Evolutionary conservation across 352 stramenopile species (phyloP), one percentile per base, ranked within the genome.

Genomic region (Phytophthora tubulina): DNA sequence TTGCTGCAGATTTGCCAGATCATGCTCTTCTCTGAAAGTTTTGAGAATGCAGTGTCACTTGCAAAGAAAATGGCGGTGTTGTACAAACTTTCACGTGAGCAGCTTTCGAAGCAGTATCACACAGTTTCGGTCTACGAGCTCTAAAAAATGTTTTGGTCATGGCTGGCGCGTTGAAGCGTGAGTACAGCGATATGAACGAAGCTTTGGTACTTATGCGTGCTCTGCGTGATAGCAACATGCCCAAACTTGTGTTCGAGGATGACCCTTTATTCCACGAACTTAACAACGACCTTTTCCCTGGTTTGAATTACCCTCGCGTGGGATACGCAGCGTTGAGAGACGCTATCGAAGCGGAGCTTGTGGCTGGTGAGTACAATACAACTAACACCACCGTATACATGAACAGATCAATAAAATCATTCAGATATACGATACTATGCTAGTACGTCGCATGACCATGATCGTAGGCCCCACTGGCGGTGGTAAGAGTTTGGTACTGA

Each of bases 371-470:
- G 45, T 99, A 95, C 60, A 91, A 85, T 45, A 97, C 78, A 14
- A 84, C 66, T 4, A 88, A 98, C 41, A 45, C 81, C 0, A 53
- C 72, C 2, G 90, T 94, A 3, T 94, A 94, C 75, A 90, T 27
- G 88, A 97, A 11, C 92, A 98, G 69, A 93, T 98, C n/a, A 95
- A 99, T 73, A 99, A 99, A 75, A 95, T 97, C 55, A 98, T 99
- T 36, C 96, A 99, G 57, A 98, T 99, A 92, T 98, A 99, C 75
- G 95, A 99, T 77, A 98, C 93, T 0, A 97, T 98, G 92, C 81
- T 98, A 4, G 94, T 98, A 35, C 88, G 96, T 2, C 96, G 99
- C 80, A 98, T 94, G 7, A 98, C 92, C 0, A 99, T 99, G 96
- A 98, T 99, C 48, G 95, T 99, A 0, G 96, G 96, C 0, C 95